These are phyloP conservation scores for Salix caprea DNA, from an alignment of 345 rosid species.

Conservation along the genomic window DNA sequence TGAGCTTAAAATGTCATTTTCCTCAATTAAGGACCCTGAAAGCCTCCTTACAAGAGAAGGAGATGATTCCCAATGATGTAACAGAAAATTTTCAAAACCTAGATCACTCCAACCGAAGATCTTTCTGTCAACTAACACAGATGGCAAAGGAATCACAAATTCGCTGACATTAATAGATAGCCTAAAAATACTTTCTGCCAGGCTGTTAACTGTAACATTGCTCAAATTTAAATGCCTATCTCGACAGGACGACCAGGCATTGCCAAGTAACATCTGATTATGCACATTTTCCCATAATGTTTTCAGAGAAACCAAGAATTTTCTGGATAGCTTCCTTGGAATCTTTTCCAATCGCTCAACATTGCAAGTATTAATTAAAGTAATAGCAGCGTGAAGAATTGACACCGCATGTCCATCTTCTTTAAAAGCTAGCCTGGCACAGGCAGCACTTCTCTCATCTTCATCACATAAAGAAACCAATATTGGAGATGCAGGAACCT, in stretches of 20 bases:
- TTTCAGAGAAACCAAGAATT: conserved; percentile 29
- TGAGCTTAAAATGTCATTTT: conserved; percentile 31
- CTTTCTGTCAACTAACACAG: conserved; percentile 22
- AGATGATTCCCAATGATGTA: conserved; percentile 42
- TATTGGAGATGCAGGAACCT: conserved; percentile 33
- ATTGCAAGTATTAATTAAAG: conserved; percentile 42
- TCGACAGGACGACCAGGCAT: conserved; percentile 9
- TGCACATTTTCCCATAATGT: conserved; percentile 37
- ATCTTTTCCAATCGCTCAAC: conserved; percentile 33
- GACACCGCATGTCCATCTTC: conserved; percentile 29
- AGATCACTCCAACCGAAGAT: conserved; percentile 34
- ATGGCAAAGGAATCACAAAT: conserved; percentile 9
- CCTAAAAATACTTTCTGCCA: conserved; percentile 56
- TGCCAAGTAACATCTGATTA: conserved; percentile 26
- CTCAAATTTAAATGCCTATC: conserved; percentile 15
- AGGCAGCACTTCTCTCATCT: conserved; percentile 15
- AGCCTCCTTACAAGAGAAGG: conserved; percentile 34
- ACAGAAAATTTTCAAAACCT: conserved; percentile 36
- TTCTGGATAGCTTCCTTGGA: conserved; percentile 26
- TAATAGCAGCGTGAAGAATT: conserved; percentile 33
- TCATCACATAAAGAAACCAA: conserved; percentile 17
- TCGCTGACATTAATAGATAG: conserved; percentile 29
- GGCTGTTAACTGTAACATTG: conserved; percentile 26
- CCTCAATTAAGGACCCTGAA: conserved; percentile 17
- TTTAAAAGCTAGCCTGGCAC: conserved; percentile 19